These are phyloP conservation scores for Delitschia confertaspora DNA, from an alignment of 495 filamentous ascomycete genomes.

Conservation along the genomic window DNA sequence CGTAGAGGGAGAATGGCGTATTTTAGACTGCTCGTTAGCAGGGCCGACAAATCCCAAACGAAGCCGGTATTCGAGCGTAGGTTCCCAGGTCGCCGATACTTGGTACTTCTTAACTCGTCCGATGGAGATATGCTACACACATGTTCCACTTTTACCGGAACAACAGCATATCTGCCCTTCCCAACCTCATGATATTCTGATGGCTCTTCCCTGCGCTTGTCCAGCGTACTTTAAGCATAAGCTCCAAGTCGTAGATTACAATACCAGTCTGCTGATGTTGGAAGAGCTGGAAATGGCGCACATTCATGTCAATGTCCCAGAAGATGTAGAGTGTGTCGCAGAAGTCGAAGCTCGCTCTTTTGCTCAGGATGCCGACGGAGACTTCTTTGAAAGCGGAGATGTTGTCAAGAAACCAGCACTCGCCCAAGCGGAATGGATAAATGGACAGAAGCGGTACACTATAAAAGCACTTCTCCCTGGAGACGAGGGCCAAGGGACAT, in stretches of 20 bases:
- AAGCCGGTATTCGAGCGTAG: slow-evolving; percentile 61
- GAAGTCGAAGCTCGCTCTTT: slow-evolving; percentile 76
- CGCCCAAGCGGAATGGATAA: slow-evolving; percentile 84
- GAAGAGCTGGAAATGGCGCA: slow-evolving; percentile 91
- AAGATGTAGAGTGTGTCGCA: slow-evolving; percentile 88
- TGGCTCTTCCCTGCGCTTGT: slow-evolving; percentile 75
- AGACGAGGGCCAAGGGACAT: slow-evolving; percentile 77
- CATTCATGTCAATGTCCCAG: slow-evolving; percentile 73
- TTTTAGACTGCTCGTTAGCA: slow-evolving; percentile 91
- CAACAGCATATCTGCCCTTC: slow-evolving; percentile 93
- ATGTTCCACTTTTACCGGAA: slow-evolving; percentile 72
- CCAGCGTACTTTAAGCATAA: slow-evolving; percentile 80
- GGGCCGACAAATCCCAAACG: slow-evolving; percentile 80
- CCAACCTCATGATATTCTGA: slow-evolving; percentile 68
- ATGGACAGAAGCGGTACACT: slow-evolving; percentile 78
- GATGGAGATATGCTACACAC: slow-evolving; percentile 84
- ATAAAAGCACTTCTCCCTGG: slow-evolving; percentile 85
- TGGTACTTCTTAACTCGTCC: slow-evolving; percentile 91
- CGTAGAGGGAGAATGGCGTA: slow-evolving; percentile 89
- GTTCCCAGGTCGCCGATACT: slow-evolving; percentile 60
- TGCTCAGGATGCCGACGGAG: slow-evolving; percentile 75
- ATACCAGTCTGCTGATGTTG: slow-evolving; percentile 75
- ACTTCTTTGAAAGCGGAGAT: slow-evolving; percentile 89
- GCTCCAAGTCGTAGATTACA: slow-evolving; percentile 74
- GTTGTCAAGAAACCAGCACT: slow-evolving; percentile 75